Base-by-base conservation (phyloP, 2,329 filamentous ascomycete species). In the Sclerotinia sclerotiorum region DNA sequence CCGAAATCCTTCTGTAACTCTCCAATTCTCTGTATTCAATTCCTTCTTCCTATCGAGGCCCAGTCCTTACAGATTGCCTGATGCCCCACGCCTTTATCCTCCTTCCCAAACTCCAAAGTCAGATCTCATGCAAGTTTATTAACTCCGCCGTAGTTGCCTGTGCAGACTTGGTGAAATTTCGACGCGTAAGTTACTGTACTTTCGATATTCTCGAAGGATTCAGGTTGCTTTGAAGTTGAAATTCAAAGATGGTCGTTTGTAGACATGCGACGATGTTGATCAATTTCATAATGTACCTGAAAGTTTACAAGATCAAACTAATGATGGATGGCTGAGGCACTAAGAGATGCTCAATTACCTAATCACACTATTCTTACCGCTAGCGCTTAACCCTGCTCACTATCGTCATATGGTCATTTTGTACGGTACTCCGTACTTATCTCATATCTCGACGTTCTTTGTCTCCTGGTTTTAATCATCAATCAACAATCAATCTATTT, bases 1-100 rank as follows among this genome's bases (percentile, higher is more conserved):
- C 72, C 69, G 70, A 71, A 62, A 70, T 68, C 70, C 71, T 56
- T 70, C 64, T 64, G 62, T 62, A 67, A 62, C 70, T 72, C 70
- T 63, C 69, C 67, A 73, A 73, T 57, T 51, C 67, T 62, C 61
- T 67, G 69, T 70, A 64, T 69, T 54, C 60, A 65, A 65, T 57
- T 56, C 44, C 35, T 51, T 65, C 39, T 65, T 70, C 70, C 67
- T 73, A 70, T 68, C 3, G 65, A 55, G 67, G 66, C 69, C 69
- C 70, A 72, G 71, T 72, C 71, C 72, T 61, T 57, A 55, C 63
- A 68, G 49, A 65, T 70, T 71, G 68, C 68, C 70, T 66, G 62
- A 65, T 32, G 49, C 70, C 72, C 71, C 69, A 62, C 65, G 70
- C 70, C 70, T 69, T 63, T 67, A 42, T 70, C 65, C 70, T 64